Base-by-base conservation (phyloP, 352 stramenopile genomes). In the Phytophthora quininea region DNA sequence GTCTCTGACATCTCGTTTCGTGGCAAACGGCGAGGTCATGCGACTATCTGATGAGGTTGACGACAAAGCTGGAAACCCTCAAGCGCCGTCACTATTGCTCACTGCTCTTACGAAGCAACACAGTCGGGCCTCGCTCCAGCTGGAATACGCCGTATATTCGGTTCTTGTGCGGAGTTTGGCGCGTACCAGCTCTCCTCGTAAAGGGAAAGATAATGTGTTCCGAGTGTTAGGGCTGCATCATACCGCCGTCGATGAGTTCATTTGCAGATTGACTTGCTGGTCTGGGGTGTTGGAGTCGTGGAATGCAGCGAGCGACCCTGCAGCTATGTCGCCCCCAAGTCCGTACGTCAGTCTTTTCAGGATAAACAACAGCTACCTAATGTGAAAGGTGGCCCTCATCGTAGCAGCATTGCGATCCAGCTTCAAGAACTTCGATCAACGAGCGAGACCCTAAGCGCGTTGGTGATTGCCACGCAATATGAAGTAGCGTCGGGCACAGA, bases 11-110 rank as follows among this genome's bases (percentile, higher is more conserved):
- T 61, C n/a, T 3, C 7, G 15, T 2, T 42, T 70, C 7, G 4
- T 53, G 15, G 3, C 64, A 9, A 54, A 58, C 5, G 29, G 15
- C 0, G 57, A 66, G 3, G 12, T 48, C 35, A 49, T 35, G 29
- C n/a, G 9, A 19, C 5, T 38, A 8, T n/a, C 14, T 27, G 45
- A 54, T 10, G 27, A 49, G 58, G 57, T 50, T 7, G 51, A 46
- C 11, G 35, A 24, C 19, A 24, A 24, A 24, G 19, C 15, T 3
- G 30, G 46, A 10, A 53, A 75, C 1, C 29, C 65, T 15, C 51
- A 71, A 32, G 43, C 74, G 19, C 84, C 84, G 38, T 92, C 84
- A 19, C 64, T 92, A 15, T 62, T 92, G 31, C 68, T 89, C 11
- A 86, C 82, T 3, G 69, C 82, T 11, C 64, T 92, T 3, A 19